Evolutionary conservation across 169 alveolate species (phyloP).

Genomic region (Cryptosporidium parvum): DNA sequence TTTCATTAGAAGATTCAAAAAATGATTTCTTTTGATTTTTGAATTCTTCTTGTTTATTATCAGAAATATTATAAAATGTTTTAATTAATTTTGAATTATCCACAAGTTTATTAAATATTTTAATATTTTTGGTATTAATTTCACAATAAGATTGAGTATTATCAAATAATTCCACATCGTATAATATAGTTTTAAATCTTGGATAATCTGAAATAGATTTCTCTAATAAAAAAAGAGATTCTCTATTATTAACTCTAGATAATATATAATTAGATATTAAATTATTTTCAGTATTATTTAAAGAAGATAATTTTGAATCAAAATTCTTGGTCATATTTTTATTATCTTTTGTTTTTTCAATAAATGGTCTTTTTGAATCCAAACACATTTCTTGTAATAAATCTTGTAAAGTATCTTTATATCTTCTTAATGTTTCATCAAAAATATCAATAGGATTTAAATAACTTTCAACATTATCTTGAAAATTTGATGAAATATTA

Average conservation of each 20-base stretch:
- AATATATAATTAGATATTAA: constrained; percentile 15
- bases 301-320: neutral
- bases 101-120: constrained; percentile 21
- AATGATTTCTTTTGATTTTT: neutral
- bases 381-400: constrained; percentile 34
- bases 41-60: neutral
- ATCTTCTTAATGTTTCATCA: constrained; percentile 52
- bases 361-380: neutral
- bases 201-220: constrained; percentile 59
- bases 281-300: neutral
- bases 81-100: neutral
- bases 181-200: constrained; percentile 26
- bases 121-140: constrained; percentile 31
- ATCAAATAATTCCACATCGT: constrained; percentile 24
- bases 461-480: neutral
- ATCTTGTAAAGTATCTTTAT: constrained; percentile 54
- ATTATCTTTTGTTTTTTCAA: neutral
- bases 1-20: neutral
- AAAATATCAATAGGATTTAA: constrained; percentile 49
- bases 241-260: constrained; percentile 45
- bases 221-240: constrained; percentile 45
- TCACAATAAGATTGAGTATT: constrained; percentile 54
- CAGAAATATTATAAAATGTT: constrained; percentile 1
- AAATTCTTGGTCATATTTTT: neutral
- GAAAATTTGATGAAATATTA: neutral